Evolutionary conservation across 1,284 basidiomycete species (phyloP).

Genomic region (Apiotrichum domesticum): DNA sequence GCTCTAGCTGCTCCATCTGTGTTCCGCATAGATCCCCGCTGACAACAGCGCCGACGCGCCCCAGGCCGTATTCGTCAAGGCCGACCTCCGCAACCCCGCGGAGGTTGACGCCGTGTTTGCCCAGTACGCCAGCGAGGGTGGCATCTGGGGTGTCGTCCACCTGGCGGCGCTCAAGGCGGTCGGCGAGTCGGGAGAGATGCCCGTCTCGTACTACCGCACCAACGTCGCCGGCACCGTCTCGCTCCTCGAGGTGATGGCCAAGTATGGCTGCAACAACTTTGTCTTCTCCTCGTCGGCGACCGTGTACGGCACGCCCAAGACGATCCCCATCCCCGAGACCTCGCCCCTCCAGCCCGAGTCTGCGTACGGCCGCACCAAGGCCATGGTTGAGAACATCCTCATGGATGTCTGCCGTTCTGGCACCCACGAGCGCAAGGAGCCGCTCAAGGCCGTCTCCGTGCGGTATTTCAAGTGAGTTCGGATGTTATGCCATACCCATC

Average conservation of each 20-base stretch:
- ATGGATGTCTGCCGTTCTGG: conserved; percentile 79
- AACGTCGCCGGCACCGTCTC: conserved; percentile 81
- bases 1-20: too few relatives aligned
- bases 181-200: conserved; percentile 92
- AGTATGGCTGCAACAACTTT: conserved; percentile 49
- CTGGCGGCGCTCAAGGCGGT: conserved; percentile 97
- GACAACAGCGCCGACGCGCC: conserved; percentile 23
- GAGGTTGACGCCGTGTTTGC: conserved; percentile 72
- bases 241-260: conserved; percentile 70
- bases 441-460: conserved; percentile 39
- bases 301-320: conserved; percentile 92
- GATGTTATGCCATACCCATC: background rate
- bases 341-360: conserved; percentile 84
- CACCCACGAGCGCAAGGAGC: conserved; percentile 20
- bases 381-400: conserved; percentile 87
- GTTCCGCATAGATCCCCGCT: background rate
- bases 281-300: conserved; percentile 98
- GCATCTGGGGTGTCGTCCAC: conserved; percentile 97
- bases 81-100: conserved; percentile 65
- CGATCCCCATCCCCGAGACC: conserved; percentile 90
- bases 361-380: conserved; percentile 92
- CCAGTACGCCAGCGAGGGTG: conserved; percentile 70
- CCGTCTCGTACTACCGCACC: conserved; percentile 85
- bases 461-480: conserved; percentile 89
- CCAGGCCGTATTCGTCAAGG: conserved; percentile 48